Evolutionary conservation across 257 asterid species (phyloP), one percentile per base, ranked within the genome.

Genomic region (Solanum paucissectum): DNA sequence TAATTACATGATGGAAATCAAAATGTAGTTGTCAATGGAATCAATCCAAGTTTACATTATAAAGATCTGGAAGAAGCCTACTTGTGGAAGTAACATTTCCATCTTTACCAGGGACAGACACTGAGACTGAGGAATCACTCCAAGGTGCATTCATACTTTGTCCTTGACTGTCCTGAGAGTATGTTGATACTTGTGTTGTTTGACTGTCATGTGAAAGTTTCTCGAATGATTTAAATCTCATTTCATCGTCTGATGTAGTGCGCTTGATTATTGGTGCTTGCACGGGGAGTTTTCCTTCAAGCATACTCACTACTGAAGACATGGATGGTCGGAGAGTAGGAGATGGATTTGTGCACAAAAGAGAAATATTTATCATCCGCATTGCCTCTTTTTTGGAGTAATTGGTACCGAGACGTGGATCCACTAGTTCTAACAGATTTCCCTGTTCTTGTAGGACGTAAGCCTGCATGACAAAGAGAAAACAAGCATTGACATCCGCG

Each of bases 371-470:
- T 18, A 96, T 58, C 98, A 95, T 96, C 79, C 88, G 90, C 91
- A 90, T 82, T 10, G 94, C 98, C 91, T 96, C 97, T 29, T 92
- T 87, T 86, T 91, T 55, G 12, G 95, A 90, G 90, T 89, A 94
- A 86, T 91, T 82, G 46, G 94, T 83, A 52, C 94, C 98, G 2
- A 96, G 96, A 62, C 46, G 42, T 5, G 98, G 98, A 88, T 96
- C 99, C 88, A 94, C 98, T 5, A 96, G 95, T 10, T 96, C 98
- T 52, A 94, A 87, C 62, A 96, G 97, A 85, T 91, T 94, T 16
- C 98, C 98, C 90, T 95, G 98, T 92, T 96, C 99, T 42, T 94
- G 95, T 60, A 90, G 93, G 84, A 95, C 98, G 83, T 94, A 95
- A 20, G 99, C 99, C 98, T 96, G 86, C 75, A 90, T 12, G 8